Base-by-base conservation (phyloP, 1,139 yeast genomes). In the Saccharomyces hybrid region DNA sequence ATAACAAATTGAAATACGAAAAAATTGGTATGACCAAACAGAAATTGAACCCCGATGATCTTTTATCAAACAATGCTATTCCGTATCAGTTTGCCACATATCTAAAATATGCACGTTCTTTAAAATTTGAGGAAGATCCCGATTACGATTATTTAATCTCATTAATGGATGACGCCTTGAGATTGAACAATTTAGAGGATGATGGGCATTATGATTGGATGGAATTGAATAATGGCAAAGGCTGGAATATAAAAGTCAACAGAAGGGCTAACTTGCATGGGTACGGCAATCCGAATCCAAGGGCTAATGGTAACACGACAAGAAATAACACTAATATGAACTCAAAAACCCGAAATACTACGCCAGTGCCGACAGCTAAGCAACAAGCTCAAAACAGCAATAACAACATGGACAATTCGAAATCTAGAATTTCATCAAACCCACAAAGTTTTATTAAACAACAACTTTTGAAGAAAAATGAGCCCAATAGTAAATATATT, bases 201-300 rank as follows among this genome's bases (percentile, higher is more conserved):
- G 97, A 90, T 69, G 95, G 88, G 50, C 88, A 84, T 65, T 91
- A 88, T 71, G 98, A 91, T 73, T 91, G 98, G 98, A 83, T 88
- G 86, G 88, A 84, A 67, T 81, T 91, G 65, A 91, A 91, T 70
- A 85, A 87, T 58, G 97, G 97, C 56, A 83, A 83, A 71, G 97
- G 97, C 34, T 91, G 96, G 96, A 96, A 90, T 70, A 78, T 88
- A 56, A 71, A 78, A 53, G 83, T 87, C 63, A 87, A 88, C 69
- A 88, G 87, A 70, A 88, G 90, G 71, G 93, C 96, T 51, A 89
- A 90, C 70, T 76, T 90, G 66, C 96, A 89, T 71, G 97, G 97
- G 42, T 90, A 90, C 69, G 72, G 72, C 2, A 66, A 68, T 55
- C 67, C 71, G 4, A 64, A 61, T 21, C 68, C 66, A 28, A 61